A percentile compares a stretch with the other conserved stretches of the same genome.
phyloP scores from a whole-genome alignment of 176 grass and related monocot genomes.

The Alloteropsis semialata region DNA sequence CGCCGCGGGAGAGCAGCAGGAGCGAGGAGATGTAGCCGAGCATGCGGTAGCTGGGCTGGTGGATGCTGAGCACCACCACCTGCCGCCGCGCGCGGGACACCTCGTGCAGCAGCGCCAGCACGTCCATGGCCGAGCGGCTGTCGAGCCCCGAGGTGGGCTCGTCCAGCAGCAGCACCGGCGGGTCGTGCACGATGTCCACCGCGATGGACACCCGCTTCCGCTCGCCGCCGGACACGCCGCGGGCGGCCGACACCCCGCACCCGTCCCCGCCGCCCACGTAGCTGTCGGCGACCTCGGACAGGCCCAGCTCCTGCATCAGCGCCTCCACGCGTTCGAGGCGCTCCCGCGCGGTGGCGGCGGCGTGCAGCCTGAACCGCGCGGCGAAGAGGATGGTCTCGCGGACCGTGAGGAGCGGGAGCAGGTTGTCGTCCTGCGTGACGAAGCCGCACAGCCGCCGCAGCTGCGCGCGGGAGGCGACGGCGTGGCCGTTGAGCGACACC shows the following conservation, averaged over 20 bases:
- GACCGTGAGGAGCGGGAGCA: slow-evolving; percentile 89
- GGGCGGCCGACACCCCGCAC: background rate
- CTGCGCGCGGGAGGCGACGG: slow-evolving; percentile 39
- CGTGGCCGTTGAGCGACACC: slow-evolving; percentile 51
- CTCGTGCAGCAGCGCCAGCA: slow-evolving; percentile 62
- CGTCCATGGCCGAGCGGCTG: slow-evolving; percentile 75
- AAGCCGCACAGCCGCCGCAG: slow-evolving; percentile 74
- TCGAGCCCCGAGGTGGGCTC: slow-evolving; percentile 93
- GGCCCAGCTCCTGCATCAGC: slow-evolving; percentile 68
- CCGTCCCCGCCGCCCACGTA: slow-evolving; percentile 54
- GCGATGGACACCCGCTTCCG: slow-evolving; percentile 81
- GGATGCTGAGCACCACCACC: slow-evolving; percentile 83
- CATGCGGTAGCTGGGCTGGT: slow-evolving; percentile 96
- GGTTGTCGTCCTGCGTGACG: slow-evolving; percentile 91
- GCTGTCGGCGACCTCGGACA: slow-evolving; percentile 66
- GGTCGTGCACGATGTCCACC: slow-evolving; percentile 84
- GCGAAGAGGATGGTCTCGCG: slow-evolving; percentile 82
- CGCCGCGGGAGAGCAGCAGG: slow-evolving; percentile 69
- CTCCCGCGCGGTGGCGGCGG: slow-evolving; percentile 17
- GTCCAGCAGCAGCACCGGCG: slow-evolving; percentile 80
- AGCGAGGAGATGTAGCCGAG: slow-evolving; percentile 68
- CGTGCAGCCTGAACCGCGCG: slow-evolving; percentile 57
- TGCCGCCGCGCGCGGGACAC: slow-evolving; percentile 68
- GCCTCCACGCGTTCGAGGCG: slow-evolving; percentile 51
- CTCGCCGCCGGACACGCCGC: slow-evolving; percentile 87